Base-by-base conservation (phyloP, 2,329 filamentous ascomycete species). In the Colletotrichum caudatum region DNA sequence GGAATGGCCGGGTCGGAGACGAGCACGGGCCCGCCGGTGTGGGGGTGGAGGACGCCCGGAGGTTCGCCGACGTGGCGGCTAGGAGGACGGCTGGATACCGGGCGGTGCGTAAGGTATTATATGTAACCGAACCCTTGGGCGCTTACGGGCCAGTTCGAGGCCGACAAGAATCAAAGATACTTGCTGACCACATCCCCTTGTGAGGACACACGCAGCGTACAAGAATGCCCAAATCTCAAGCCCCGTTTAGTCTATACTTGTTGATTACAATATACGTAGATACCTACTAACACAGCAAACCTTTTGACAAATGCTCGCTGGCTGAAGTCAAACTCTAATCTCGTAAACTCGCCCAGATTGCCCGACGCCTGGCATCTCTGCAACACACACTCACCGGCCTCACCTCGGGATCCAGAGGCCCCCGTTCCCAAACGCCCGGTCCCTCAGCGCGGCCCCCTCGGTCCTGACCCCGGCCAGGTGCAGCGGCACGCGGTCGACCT, bases 391-490 rank as follows among this genome's bases (percentile, higher is more conserved):
- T 23, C 20, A 12, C 35, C 6, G 2, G 3, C 33, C 18, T 79
- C 73, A 82, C 61, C 82, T 77, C 35, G 77, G 74, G 72, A 88
- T 82, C 81, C 84, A 89, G 35, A 86, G 76, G 0, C 87, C 87
- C 0, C 87, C 87, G 29, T 79, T 84, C 2, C 86, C 86, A 67
- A 84, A 82, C 2, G 80, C 80, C 57, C 81, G 82, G 74, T 92
- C 89, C 74, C 83, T 83, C 76, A 84, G 76, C 37, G 81, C 79
- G 11, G 81, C 83, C 1, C 81, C 79, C 16, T 84, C 81, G 11
- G 85, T 88, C 63, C 91, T 83, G 54, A 93, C 83, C 0, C 90
- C 91, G 3, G 86, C 82, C 75, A 82, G 82, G 76, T 92, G 89
- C 57, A 91, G 75, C 2, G 90, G 90, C 4, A 92, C 81, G 65